Percentiles rank a stretch among this genome's conserved stretches.
Evolutionary conservation across 2,329 filamentous ascomycete species (phyloP).

Genomic region (Reticulascus tulasneorum): DNA sequence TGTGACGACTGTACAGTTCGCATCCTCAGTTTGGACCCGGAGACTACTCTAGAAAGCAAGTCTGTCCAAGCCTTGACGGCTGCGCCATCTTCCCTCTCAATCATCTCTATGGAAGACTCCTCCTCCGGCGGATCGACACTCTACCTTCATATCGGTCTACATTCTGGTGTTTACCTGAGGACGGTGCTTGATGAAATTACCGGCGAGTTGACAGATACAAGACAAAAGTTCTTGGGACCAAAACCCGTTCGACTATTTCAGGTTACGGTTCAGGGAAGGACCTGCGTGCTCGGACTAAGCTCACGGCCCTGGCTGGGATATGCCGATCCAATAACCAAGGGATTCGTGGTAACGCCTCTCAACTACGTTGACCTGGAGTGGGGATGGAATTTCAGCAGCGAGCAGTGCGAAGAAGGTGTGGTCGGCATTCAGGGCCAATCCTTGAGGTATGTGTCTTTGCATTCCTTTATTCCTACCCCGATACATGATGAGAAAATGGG

Average conservation of each 20-base stretch:
- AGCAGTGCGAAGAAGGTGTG: slow-evolving; percentile 89
- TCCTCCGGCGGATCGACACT: slow-evolving; percentile 82
- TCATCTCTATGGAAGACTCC: slow-evolving; percentile 95
- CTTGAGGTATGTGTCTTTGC: slow-evolving; percentile 59
- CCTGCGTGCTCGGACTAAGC: slow-evolving; percentile 83
- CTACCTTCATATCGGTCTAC: slow-evolving; percentile 92
- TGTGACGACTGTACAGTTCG: slow-evolving; percentile 96
- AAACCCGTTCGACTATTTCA: slow-evolving; percentile 87
- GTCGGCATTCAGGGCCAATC: slow-evolving; percentile 90
- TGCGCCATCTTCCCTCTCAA: slow-evolving; percentile 80
- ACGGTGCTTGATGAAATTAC: slow-evolving; percentile 94
- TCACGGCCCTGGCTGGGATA: slow-evolving; percentile 97
- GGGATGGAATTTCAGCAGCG: slow-evolving; percentile 94
- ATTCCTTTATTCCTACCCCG: slow-evolving; percentile 25
- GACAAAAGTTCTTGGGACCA: slow-evolving; percentile 89
- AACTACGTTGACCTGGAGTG: slow-evolving; percentile 86
- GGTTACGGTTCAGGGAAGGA: slow-evolving; percentile 81
- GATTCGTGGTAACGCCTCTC: slow-evolving; percentile 88
- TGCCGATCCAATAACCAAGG: slow-evolving; percentile 78
- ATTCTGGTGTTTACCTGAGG: slow-evolving; percentile 92
- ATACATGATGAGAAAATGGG: slow-evolving; percentile 62
- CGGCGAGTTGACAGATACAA: slow-evolving; percentile 89
- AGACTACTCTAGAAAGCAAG: slow-evolving; percentile 86
- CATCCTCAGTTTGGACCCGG: slow-evolving; percentile 83
- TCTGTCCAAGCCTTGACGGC: slow-evolving; percentile 92